A percentile compares a stretch with the other conserved stretches of the same genome.
These are phyloP conservation scores for Fusarium sp. DNA, from an alignment of 2,329 filamentous ascomycete genomes.

Conservation along the genomic window DNA sequence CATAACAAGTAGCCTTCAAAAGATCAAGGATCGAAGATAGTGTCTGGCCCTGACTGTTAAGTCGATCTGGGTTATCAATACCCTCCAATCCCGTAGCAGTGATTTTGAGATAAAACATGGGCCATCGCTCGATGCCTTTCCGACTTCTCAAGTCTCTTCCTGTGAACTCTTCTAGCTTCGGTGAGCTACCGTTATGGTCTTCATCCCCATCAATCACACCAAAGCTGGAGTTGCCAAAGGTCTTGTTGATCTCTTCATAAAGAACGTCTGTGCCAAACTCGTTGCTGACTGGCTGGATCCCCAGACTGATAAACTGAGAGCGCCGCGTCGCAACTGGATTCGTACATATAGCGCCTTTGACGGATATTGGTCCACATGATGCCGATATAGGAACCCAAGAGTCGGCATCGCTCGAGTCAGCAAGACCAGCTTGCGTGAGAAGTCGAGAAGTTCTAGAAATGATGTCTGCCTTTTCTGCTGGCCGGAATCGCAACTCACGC, in stretches of 20 bases:
- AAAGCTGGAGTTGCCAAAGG: constrained; percentile 84
- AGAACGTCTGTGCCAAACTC: constrained; percentile 72
- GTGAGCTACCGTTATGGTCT: constrained; percentile 49
- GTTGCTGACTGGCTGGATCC: constrained; percentile 73
- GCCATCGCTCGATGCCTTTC: constrained; percentile 82
- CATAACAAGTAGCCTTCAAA: constrained; percentile 74
- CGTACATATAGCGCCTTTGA: constrained; percentile 79
- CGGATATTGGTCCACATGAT: constrained; percentile 68
- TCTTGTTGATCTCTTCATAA: constrained; percentile 81
- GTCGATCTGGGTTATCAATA: constrained; percentile 52
- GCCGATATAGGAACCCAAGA: constrained; percentile 81
- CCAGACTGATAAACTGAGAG: constrained; percentile 85
- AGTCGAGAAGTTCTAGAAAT: constrained; percentile 58
- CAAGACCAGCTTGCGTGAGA: constrained; percentile 74
- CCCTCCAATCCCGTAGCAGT: constrained; percentile 51
- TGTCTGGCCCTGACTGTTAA: constrained; percentile 61
- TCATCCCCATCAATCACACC: constrained; percentile 67
- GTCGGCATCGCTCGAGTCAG: constrained; percentile 62
- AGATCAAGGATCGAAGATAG: constrained; percentile 69
- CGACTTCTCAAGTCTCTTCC: constrained; percentile 62
- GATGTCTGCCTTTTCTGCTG: constrained; percentile 37
- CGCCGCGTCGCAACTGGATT: constrained; percentile 77
- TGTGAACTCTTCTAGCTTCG: constrained; percentile 62
- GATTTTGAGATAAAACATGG: constrained; percentile 88
- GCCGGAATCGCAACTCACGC: constrained; percentile 55